A percentile compares a stretch with the other conserved stretches of the same genome.
Conservation (phyloP, 495 filamentous ascomycete species). For the Aspergillus affinis region DNA sequence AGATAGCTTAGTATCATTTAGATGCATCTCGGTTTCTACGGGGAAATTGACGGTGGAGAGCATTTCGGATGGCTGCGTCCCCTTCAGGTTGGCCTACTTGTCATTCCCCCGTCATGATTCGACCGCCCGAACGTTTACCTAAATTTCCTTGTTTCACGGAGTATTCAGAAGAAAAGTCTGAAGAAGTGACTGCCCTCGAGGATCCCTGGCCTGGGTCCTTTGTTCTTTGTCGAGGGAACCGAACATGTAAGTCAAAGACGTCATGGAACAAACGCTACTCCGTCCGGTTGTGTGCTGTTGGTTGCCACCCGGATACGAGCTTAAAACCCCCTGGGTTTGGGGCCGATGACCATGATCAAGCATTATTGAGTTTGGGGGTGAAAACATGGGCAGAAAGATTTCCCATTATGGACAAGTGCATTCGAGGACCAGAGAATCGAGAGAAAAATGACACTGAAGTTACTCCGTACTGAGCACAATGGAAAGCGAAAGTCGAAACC, state of each 20-base stretch:
- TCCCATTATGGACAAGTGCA: too few relatives aligned
- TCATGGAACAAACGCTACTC: constrained; percentile 24
- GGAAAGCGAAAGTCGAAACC: too few relatives aligned
- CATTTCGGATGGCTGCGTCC: background rate
- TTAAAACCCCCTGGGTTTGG: constrained; percentile 1
- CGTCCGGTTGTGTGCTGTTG: too few relatives aligned
- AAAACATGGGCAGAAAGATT: background rate
- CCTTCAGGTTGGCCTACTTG: background rate
- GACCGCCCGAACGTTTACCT: too few relatives aligned
- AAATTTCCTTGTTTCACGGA: too few relatives aligned
- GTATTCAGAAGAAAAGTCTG: background rate
- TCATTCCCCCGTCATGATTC: too few relatives aligned
- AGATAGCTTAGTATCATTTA: background rate
- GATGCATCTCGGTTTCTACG: too few relatives aligned
- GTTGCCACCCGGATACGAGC: constrained; percentile 24
- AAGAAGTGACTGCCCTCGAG: background rate
- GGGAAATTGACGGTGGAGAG: background rate
- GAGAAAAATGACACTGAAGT: too few relatives aligned
- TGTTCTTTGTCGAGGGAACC: background rate
- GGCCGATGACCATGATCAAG: constrained; percentile 1
- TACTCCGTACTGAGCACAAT: too few relatives aligned
- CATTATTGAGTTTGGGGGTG: background rate
- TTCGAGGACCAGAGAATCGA: too few relatives aligned
- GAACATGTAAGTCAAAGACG: constrained; percentile 19
- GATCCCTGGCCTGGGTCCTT: background rate